Conservation (phyloP, 495 filamentous ascomycete species). For the Trichodelitschia bisporula region DNA sequence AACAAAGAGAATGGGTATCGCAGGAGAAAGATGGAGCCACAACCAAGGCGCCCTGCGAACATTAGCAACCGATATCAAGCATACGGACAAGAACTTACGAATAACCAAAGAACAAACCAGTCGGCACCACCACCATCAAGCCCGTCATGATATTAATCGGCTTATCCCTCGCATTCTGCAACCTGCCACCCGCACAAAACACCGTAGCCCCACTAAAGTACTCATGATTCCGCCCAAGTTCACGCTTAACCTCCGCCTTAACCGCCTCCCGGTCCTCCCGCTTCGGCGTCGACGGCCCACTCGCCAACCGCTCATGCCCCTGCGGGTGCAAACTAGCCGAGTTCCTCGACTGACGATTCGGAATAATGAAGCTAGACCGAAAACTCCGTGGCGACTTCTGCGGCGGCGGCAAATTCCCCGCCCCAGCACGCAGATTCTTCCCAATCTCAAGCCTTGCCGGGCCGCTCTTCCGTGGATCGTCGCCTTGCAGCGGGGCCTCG, state of each 20-base stretch:
- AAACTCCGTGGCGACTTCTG: conserved; percentile 50
- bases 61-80: conserved; percentile 3
- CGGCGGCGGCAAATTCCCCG: conserved; percentile 15
- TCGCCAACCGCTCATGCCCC: conserved; percentile 53
- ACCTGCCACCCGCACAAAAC: conserved; percentile 64
- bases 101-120: conserved; percentile 58
- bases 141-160: conserved; percentile 87
- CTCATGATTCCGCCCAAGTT: conserved; percentile 53
- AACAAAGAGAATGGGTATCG: conserved; percentile 71
- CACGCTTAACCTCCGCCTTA: conserved; percentile 17
- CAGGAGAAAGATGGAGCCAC: conserved; percentile 76
- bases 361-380: conserved; percentile 37
- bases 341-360: conserved; percentile 18
- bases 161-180: conserved; percentile 67
- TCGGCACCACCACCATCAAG: conserved; percentile 48
- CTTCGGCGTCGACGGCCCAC: conserved; percentile 48
- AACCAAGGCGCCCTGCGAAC: conserved; percentile 48
- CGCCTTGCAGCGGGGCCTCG: conserved; percentile 47
- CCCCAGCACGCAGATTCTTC: not conserved
- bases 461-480: too few relatives aligned
- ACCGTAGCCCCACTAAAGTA: conserved; percentile 82
- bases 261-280: conserved; percentile 16
- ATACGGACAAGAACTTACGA: conserved; percentile 27
- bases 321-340: conserved; percentile 20
- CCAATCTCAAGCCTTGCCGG: not conserved